phyloP scores from a whole-genome alignment of 768 basidiomycete species.

The Tephrocybe sp. region DNA sequence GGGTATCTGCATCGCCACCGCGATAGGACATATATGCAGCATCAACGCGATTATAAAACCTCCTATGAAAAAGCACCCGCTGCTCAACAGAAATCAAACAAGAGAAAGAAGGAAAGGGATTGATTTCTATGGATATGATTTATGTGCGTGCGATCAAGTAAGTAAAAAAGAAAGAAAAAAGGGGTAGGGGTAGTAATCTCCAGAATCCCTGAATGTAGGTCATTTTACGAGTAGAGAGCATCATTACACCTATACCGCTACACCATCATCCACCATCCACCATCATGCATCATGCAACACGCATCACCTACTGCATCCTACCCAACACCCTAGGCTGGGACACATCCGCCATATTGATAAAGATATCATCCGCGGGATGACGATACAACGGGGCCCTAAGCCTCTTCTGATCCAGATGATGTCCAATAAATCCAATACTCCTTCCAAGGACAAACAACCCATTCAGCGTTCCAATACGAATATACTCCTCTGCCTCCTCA shows the following conservation, averaged over 20 bases:
- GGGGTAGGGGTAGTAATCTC: not conserved
- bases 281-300: not conserved
- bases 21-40: too few relatives aligned
- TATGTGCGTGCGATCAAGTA: not conserved
- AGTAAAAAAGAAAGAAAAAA: not conserved
- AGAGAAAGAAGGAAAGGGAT: not conserved
- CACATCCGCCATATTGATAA: slow-evolving; percentile 90
- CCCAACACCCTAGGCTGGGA: slow-evolving; percentile 79
- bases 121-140: slow-evolving; percentile 11
- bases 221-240: too few relatives aligned
- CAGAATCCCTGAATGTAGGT: not conserved
- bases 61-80: too few relatives aligned
- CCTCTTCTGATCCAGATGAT: slow-evolving; percentile 95
- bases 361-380: slow-evolving; percentile 93
- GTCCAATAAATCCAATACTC: slow-evolving; percentile 96
- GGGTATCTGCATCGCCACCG: too few relatives aligned
- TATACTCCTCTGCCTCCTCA: slow-evolving; percentile 97
- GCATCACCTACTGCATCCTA: slow-evolving; percentile 31
- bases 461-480: slow-evolving; percentile 94
- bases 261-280: too few relatives aligned
- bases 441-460: slow-evolving; percentile 97
- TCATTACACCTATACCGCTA: too few relatives aligned
- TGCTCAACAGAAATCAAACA: too few relatives aligned
- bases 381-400: slow-evolving; percentile 91
- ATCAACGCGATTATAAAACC: too few relatives aligned